Percentiles rank a stretch among this genome's conserved stretches.
These are phyloP conservation scores for Zasmidium citrigriseum DNA, from an alignment of 2,329 filamentous ascomycete genomes.

Conservation along the genomic window DNA sequence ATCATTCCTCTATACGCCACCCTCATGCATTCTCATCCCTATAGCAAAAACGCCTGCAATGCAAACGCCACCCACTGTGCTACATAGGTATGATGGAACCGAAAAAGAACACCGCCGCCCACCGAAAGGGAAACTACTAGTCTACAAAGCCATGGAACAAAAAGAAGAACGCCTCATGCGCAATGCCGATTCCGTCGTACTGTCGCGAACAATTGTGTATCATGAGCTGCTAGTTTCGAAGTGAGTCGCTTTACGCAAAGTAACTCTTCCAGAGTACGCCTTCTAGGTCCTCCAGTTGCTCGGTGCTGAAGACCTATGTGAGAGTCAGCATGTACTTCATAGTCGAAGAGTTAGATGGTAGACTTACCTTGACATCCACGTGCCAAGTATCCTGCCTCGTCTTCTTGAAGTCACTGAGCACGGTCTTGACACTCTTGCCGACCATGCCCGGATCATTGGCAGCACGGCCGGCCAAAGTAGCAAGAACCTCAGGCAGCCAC, in stretches of 20 bases:
- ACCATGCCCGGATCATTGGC: constrained; percentile 89
- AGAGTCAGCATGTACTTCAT: constrained; percentile 24
- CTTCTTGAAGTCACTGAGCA: constrained; percentile 98
- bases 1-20: too few relatives aligned
- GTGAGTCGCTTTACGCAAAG: constrained; percentile 67
- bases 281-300: constrained; percentile 92
- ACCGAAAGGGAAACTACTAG: not conserved
- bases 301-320: constrained; percentile 73
- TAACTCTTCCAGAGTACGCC: constrained; percentile 99
- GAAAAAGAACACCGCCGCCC: too few relatives aligned
- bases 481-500: constrained; percentile 93
- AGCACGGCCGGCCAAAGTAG: constrained; percentile 79
- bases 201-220: not conserved
- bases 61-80: too few relatives aligned
- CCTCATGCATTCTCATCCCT: too few relatives aligned
- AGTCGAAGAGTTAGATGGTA: too few relatives aligned
- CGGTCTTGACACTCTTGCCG: constrained; percentile 91
- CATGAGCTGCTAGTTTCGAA: too few relatives aligned
- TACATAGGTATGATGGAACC: too few relatives aligned
- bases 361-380: constrained; percentile 90
- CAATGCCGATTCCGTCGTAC: not conserved
- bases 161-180: not conserved
- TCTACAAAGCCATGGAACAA: too few relatives aligned
- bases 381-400: constrained; percentile 98
- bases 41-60: too few relatives aligned